These are phyloP conservation scores for Zychaea mexicana DNA, from an alignment of 371 early-diverging fungal genomes.

Conservation along the genomic window DNA sequence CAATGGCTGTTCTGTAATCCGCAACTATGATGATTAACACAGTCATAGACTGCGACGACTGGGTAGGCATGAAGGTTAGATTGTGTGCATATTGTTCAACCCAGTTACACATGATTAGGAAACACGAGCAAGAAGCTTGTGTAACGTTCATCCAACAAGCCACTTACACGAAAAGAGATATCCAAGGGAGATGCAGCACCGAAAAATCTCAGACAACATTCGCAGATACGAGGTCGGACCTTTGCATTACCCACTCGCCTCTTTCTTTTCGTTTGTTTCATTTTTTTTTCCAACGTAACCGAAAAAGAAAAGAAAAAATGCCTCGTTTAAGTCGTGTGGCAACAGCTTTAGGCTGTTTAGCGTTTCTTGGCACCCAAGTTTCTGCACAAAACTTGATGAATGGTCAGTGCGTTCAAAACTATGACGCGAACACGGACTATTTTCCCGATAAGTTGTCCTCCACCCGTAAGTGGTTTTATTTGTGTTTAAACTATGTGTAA, in stretches of 20 bases:
- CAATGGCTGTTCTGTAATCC: too few relatives aligned
- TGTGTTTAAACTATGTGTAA: neutral
- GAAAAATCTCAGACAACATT: neutral
- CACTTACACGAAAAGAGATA: too few relatives aligned
- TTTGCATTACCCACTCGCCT: too few relatives aligned
- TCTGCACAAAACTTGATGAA: slow-evolving; percentile 40
- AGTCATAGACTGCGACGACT: too few relatives aligned
- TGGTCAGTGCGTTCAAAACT: slow-evolving; percentile 41
- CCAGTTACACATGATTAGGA: too few relatives aligned
- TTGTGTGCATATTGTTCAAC: too few relatives aligned
- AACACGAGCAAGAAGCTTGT: too few relatives aligned
- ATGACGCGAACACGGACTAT: slow-evolving; percentile 52
- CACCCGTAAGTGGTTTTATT: slow-evolving; percentile 53
- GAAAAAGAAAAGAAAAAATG: neutral
- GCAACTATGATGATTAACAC: too few relatives aligned
- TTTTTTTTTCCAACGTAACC: neutral
- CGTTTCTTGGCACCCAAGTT: slow-evolving; percentile 11
- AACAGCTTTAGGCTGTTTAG: slow-evolving; percentile 4
- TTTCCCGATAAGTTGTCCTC: slow-evolving; percentile 54
- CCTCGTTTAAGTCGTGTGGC: slow-evolving; percentile 1
- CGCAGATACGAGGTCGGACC: slow-evolving; percentile 4
- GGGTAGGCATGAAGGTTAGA: too few relatives aligned
- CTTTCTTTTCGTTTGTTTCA: neutral
- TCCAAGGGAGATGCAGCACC: too few relatives aligned
- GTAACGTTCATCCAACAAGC: too few relatives aligned